Evolutionary conservation across 2,329 filamentous ascomycete species (phyloP), one percentile per base, ranked within the genome.

Genomic region (Epichloe coenophiala): DNA sequence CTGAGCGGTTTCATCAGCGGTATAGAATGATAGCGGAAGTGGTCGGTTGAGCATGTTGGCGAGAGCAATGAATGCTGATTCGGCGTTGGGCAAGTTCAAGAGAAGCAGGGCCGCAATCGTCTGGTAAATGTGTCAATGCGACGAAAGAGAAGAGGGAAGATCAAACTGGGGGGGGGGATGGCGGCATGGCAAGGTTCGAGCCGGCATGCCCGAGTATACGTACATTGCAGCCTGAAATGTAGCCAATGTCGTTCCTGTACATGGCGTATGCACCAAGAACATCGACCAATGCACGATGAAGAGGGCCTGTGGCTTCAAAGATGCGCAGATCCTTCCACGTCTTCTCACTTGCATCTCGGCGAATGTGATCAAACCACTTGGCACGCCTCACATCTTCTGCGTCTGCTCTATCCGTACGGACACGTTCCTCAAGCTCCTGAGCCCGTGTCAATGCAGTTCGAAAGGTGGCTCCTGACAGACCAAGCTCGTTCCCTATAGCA

Each of bases 181-280:
- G 9, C 8, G 27, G 27, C 27, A 9, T 31, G 8, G 8, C 8
- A 31, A 9, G 27, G 27, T 31, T 31, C 27, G 27, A 31, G 27
- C 1, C 27, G 27, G 27, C 36, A 33, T 37, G 13, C 5, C 38
- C 27, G 49, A 31, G 33, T n/a, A 31, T 46, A 74, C 83, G 73
- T 65, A 87, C 82, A 61, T 88, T 86, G 57, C 83, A 86, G 49
- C 86, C 85, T 54, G 76, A 74, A 51, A 87, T 76, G 60, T 88
- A 89, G 55, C 86, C 85, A 59, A 91, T 84, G 61, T 93, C 87
- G 57, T 81, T 84, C 54, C 87, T 77, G 66, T 93, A 93, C 78
- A 88, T 85, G 50, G 82, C 75, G 65, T 91, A 91, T 6, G 87
- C 88, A 59, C 81, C 81, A 53, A 91, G 72, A 9, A 93, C 79